phyloP scores from a whole-genome alignment of 768 basidiomycete species.

The Mycena vulgaris region DNA sequence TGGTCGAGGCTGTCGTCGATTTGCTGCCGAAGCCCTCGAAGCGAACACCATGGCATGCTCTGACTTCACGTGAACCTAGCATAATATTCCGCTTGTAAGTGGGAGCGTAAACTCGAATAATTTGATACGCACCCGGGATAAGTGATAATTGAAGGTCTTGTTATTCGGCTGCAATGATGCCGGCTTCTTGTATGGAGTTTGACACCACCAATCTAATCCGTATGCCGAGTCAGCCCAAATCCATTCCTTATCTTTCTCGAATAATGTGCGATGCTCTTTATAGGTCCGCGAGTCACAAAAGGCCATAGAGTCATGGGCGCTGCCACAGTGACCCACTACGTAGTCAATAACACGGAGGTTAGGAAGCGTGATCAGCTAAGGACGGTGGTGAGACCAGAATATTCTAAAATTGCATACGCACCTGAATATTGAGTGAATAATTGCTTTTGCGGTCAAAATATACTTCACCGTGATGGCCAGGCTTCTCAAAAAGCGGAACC shows the following conservation, averaged over 20 bases:
- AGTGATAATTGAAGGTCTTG: conserved; percentile 43
- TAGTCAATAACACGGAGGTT: conserved; percentile 35
- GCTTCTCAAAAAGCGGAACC: conserved; percentile 3
- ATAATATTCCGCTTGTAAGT: too few species aligned
- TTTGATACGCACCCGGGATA: conserved; percentile 36
- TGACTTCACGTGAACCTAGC: conserved; percentile 46
- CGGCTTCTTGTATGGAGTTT: conserved; percentile 51
- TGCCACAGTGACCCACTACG: conserved; percentile 30
- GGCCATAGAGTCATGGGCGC: conserved; percentile 26
- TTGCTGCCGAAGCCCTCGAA: conserved; percentile 44
- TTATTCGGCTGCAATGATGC: conserved; percentile 40
- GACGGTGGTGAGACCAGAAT: not conserved
- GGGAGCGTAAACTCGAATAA: not conserved
- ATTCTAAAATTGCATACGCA: not conserved
- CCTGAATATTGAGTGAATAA: conserved; percentile 23
- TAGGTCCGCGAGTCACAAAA: conserved; percentile 37
- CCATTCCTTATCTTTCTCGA: conserved; percentile 36
- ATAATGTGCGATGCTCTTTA: conserved; percentile 30
- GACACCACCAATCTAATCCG: conserved; percentile 45
- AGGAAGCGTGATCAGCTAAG: conserved; percentile 23
- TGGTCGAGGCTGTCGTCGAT: conserved; percentile 41
- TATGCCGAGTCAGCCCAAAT: conserved; percentile 52
- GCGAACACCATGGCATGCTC: conserved; percentile 46
- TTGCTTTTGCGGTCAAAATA: conserved; percentile 11
- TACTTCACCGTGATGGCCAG: not conserved